Percentiles rank a stretch among this genome's conserved stretches.
These are phyloP conservation scores for Claviceps pazoutovae DNA, from an alignment of 2,329 filamentous ascomycete species.

Conservation along the genomic window DNA sequence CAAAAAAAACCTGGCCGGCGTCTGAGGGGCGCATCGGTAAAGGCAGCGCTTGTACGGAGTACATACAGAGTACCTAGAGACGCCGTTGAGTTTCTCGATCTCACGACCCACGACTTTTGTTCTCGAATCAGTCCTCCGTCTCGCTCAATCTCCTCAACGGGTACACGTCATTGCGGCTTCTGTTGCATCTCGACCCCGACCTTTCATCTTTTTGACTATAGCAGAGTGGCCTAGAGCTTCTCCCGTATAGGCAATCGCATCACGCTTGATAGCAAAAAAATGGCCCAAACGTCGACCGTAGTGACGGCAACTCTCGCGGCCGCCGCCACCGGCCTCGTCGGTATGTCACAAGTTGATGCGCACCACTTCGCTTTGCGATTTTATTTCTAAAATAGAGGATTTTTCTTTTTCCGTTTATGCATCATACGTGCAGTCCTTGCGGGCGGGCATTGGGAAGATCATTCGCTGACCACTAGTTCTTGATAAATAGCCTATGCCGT, in stretches of 20 bases:
- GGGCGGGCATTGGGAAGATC: no score
- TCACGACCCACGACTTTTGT: not conserved
- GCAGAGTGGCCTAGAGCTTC: not conserved
- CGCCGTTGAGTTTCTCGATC: not conserved
- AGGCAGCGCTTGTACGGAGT: no score
- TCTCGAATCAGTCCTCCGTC: not conserved
- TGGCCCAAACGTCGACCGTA: conserved; percentile 39
- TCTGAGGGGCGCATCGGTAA: no score
- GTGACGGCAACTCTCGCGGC: conserved; percentile 49
- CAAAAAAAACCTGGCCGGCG: no score
- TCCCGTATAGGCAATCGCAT: conserved; percentile 3
- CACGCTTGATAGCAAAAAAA: conserved; percentile 9
- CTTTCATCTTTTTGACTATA: not conserved
- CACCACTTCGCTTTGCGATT: not conserved
- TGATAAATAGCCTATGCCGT: conserved; percentile 41
- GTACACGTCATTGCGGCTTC: not conserved
- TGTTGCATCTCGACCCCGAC: not conserved
- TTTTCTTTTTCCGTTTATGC: not conserved
- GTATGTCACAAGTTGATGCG: conserved; percentile 25
- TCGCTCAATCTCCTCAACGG: not conserved
- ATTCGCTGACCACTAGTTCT: no score
- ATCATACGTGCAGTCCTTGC: no score
- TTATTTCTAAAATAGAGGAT: not conserved
- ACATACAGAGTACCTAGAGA: not conserved
- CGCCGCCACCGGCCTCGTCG: conserved; percentile 43